Evolutionary conservation across 75 land plant genomes (phyloP).

Genomic region (Pinus tabuliformis): DNA sequence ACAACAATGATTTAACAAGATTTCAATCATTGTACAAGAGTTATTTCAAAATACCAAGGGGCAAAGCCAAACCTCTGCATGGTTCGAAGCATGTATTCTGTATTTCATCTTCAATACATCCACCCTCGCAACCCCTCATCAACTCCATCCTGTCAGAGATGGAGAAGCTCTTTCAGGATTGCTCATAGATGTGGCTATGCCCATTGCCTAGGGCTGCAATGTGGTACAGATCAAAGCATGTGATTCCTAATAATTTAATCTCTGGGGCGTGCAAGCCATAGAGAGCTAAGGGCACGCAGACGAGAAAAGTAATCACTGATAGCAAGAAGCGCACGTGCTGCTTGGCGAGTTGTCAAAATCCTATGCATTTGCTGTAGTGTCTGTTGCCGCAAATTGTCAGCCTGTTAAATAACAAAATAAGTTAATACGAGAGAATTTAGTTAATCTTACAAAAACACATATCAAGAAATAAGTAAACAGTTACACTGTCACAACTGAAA

Average conservation of each 20-base stretch:
- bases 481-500: not conserved
- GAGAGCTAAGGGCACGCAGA: constrained; percentile 67
- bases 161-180: not conserved
- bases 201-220: not conserved
- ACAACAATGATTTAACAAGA: not conserved
- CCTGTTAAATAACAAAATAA: constrained; percentile 24
- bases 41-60: constrained; percentile 1
- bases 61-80: constrained; percentile 8
- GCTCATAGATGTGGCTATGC: constrained; percentile 11
- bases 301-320: constrained; percentile 65
- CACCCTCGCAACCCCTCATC: constrained; percentile 8
- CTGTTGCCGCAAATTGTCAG: constrained; percentile 66
- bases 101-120: constrained; percentile 1
- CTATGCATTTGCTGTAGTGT: constrained; percentile 63
- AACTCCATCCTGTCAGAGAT: constrained; percentile 6
- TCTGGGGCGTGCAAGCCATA: constrained; percentile 55
- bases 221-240: not conserved
- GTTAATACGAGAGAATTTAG: too few species aligned
- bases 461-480: too few species aligned
- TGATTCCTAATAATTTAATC: constrained; percentile 12
- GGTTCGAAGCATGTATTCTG: not conserved
- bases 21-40: not conserved
- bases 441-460: too few species aligned
- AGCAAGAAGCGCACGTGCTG: constrained; percentile 65
- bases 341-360: constrained; percentile 59